A percentile compares a stretch with the other conserved stretches of the same genome.
phyloP scores from a whole-genome alignment of 208 protist species.

The Leishmania guyanensis region DNA sequence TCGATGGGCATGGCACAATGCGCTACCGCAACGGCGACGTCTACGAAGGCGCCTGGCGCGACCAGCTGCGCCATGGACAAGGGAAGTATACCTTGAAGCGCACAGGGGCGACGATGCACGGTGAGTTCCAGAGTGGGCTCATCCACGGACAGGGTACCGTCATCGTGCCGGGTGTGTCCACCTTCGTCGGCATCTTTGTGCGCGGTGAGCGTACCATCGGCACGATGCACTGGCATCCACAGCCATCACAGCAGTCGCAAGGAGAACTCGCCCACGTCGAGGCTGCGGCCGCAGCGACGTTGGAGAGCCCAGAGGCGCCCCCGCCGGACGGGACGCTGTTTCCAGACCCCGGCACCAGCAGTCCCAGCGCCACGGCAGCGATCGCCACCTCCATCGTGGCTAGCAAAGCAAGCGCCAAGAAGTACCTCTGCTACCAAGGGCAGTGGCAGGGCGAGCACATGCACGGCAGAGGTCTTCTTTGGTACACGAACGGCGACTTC shows the following conservation, averaged over 20 bases:
- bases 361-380: not conserved
- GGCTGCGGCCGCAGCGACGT: not conserved
- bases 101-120: slow-evolving; percentile 69
- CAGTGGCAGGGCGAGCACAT: slow-evolving; percentile 85
- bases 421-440: slow-evolving; percentile 80
- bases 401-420: not conserved
- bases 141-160: slow-evolving; percentile 84
- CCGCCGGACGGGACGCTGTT: not conserved
- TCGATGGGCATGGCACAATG: slow-evolving; percentile 81
- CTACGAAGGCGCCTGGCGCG: slow-evolving; percentile 87
- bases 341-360: not conserved
- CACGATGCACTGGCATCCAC: slow-evolving; percentile 76
- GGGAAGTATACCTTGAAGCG: slow-evolving; percentile 84
- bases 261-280: not conserved
- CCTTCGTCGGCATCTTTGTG: slow-evolving; percentile 80
- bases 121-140: slow-evolving; percentile 83
- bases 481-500: slow-evolving; percentile 85
- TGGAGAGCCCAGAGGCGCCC: not conserved
- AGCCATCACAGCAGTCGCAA: not conserved
- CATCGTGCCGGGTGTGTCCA: slow-evolving; percentile 60
- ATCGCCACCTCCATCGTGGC: not conserved
- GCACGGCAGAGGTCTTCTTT: slow-evolving; percentile 80
- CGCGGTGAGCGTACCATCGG: slow-evolving; percentile 71
- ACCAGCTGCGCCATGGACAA: slow-evolving; percentile 83
- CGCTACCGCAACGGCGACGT: slow-evolving; percentile 75